Base-by-base conservation (phyloP, 352 stramenopile species). In the Pythium brassicae region DNA sequence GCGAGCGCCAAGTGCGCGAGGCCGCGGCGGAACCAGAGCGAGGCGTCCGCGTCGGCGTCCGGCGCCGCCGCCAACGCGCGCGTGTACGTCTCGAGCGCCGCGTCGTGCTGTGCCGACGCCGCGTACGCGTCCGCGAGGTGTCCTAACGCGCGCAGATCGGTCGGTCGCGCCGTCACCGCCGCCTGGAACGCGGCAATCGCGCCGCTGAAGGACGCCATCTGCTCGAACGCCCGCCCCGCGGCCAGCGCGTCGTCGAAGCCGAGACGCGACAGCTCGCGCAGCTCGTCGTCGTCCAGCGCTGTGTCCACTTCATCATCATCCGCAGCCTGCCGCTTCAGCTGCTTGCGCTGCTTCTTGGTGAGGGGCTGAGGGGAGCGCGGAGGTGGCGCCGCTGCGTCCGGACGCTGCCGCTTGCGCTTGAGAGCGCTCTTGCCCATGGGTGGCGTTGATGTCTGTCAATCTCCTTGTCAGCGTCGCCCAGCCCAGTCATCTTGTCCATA, bases 201-300 rank as follows among this genome's bases (percentile, higher is more conserved):
- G 11, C 68, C 76, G 10, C 87, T 77, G 27, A 76, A 65, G 0
- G 71, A 72, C 45, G 69, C 64, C 12, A 90, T 57, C 58, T 90
- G 75, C 55, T 87, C 66, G 42, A 90, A 88, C 26, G 79, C 77
- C 34, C 84, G 59, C 14, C 79, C 79, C n/a, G 77, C 75, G 10
- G 72, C 68, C 25, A 89, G 68, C 9, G 78, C 76, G 55, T 89
- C 76, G 23, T 76, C 67, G 39, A 87, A 87, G 54, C 59, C 53
- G 34, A 89, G 64, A 25, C 66, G 63, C n/a, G 68, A 65, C 46
- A 84, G 74, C 51, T 83, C 59, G 22, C 39, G 51, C 39, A 66
- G 20, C 59, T 66, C 59, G 0, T 58, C 59, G 0, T 57, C 50
- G n/a, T 72, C 61, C 14, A 47, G 55, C 17, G 57, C 49, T 20